Conservation (phyloP, 1,284 basidiomycete species). For the Austropuccinia psidii region DNA sequence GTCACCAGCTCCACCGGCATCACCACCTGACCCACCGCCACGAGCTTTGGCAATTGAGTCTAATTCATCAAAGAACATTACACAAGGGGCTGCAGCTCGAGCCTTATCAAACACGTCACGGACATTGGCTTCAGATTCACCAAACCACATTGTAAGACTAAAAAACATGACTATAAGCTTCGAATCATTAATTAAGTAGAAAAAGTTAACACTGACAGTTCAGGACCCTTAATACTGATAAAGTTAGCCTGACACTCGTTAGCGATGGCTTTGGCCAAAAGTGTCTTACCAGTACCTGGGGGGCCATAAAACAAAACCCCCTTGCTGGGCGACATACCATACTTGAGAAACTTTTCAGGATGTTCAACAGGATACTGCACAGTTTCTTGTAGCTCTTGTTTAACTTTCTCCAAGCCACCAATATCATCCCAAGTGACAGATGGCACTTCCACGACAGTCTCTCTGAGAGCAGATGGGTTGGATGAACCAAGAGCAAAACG, state of each 20-base stretch:
- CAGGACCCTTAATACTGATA: constrained; percentile 90
- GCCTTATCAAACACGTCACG: constrained; percentile 99
- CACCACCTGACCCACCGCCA: constrained; percentile 66
- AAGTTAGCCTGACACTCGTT: constrained; percentile 99
- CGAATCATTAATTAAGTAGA: neutral
- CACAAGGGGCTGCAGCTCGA: constrained; percentile 93
- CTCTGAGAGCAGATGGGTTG: constrained; percentile 92
- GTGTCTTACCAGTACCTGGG: constrained; percentile 92
- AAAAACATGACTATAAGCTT: constrained; percentile 33
- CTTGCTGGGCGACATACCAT: constrained; percentile 98
- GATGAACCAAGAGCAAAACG: constrained; percentile 86
- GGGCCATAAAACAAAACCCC: constrained; percentile 97
- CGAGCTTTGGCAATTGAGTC: constrained; percentile 97
- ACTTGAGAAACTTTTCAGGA: constrained; percentile 99
- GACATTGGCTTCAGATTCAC: constrained; percentile 99
- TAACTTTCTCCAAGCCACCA: constrained; percentile 99
- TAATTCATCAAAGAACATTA: constrained; percentile 99
- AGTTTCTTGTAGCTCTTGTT: constrained; percentile 96
- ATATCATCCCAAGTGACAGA: constrained; percentile 97
- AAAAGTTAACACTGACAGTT: constrained; percentile 56
- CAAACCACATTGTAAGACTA: constrained; percentile 91
- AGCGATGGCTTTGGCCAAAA: constrained; percentile 93
- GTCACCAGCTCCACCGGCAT: constrained; percentile 90
- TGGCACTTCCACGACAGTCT: constrained; percentile 94
- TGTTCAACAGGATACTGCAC: constrained; percentile 99